phyloP scores from a whole-genome alignment of 176 grass and related monocot genomes.

The Thinopyrum elongatum region DNA sequence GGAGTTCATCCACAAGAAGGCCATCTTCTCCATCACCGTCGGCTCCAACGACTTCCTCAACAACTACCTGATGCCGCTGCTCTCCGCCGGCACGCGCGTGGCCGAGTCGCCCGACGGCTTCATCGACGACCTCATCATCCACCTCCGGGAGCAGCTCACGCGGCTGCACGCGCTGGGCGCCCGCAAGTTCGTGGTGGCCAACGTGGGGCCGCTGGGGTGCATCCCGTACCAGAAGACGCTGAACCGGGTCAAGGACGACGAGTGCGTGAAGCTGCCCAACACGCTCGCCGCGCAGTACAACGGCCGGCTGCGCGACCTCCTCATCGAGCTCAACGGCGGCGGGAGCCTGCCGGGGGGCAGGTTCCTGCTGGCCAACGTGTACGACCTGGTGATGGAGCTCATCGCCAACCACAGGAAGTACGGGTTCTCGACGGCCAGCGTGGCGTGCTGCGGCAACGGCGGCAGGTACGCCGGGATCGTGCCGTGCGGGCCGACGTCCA shows the following conservation, averaged over 20 bases:
- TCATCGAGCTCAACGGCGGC: slow-evolving; percentile 53
- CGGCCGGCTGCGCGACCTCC: slow-evolving; percentile 43
- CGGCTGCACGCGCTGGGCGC: slow-evolving; percentile 76
- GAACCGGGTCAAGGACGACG: slow-evolving; percentile 37
- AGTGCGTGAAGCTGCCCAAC: slow-evolving; percentile 89
- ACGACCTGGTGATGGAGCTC: slow-evolving; percentile 78
- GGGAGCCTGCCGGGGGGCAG: slow-evolving; percentile 47
- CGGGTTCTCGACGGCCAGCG: slow-evolving; percentile 65
- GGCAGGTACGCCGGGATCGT: slow-evolving; percentile 65
- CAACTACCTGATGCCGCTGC: slow-evolving; percentile 84
- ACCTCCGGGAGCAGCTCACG: slow-evolving; percentile 69
- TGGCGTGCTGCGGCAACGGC: slow-evolving; percentile 80
- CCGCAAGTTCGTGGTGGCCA: slow-evolving; percentile 79
- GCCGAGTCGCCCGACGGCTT: slow-evolving; percentile 64
- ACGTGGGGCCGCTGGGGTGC: slow-evolving; percentile 93
- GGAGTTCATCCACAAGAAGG: slow-evolving; percentile 37
- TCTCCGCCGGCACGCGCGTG: slow-evolving; percentile 60
- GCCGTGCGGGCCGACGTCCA: slow-evolving; percentile 75
- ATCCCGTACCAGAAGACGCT: slow-evolving; percentile 97
- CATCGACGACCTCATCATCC: slow-evolving; percentile 61
- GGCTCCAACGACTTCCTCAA: slow-evolving; percentile 97
- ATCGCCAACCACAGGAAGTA: slow-evolving; percentile 63
- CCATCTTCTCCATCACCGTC: slow-evolving; percentile 90
- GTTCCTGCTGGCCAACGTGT: slow-evolving; percentile 90
- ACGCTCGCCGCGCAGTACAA: slow-evolving; percentile 78